Percentiles rank a stretch among this genome's conserved stretches.
Evolutionary conservation across 148 eudicot species (phyloP).

Genomic region (Silene uniflora): DNA sequence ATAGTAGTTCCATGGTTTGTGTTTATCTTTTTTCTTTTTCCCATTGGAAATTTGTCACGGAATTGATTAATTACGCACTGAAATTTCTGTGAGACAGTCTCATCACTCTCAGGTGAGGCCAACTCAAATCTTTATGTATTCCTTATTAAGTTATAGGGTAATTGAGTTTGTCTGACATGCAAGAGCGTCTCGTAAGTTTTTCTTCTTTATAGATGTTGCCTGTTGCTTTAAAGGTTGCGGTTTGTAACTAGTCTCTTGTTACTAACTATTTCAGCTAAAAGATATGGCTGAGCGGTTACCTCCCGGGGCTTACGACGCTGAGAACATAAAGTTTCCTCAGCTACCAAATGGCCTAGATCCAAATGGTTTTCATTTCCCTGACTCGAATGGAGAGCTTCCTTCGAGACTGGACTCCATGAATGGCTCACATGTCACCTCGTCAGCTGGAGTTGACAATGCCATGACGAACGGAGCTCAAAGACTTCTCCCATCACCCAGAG

Average conservation of each 20-base stretch:
- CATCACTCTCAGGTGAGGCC: too few species aligned
- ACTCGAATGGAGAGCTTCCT: conserved; percentile 43
- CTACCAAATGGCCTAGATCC: conserved; percentile 59
- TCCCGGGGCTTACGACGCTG: conserved; percentile 64
- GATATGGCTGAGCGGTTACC: conserved; percentile 94
- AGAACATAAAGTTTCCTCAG: conserved; percentile 40
- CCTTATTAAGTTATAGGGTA: too few species aligned
- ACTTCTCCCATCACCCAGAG: conserved; percentile 36
- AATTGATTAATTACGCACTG: too few species aligned
- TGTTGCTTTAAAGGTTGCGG: conserved; percentile 3
- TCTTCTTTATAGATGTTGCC: not conserved
- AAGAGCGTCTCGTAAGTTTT: not conserved
- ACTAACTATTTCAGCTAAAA: conserved; percentile 52
- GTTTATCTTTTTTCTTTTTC: too few species aligned
- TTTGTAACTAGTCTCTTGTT: not conserved
- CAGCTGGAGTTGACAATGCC: conserved; percentile 29
- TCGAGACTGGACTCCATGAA: conserved; percentile 31
- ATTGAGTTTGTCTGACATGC: too few species aligned
- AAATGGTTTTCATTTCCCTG: conserved; percentile 48
- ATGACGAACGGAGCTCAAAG: conserved; percentile 35
- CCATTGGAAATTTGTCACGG: too few species aligned
- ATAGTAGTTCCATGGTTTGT: too few species aligned
- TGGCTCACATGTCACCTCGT: conserved; percentile 30
- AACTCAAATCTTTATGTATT: too few species aligned
- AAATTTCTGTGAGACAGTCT: too few species aligned